Percentiles rank a stretch among this genome's conserved stretches.
Conservation (phyloP, 176 grass and related monocot genomes). For the Oryza nivara region DNA sequence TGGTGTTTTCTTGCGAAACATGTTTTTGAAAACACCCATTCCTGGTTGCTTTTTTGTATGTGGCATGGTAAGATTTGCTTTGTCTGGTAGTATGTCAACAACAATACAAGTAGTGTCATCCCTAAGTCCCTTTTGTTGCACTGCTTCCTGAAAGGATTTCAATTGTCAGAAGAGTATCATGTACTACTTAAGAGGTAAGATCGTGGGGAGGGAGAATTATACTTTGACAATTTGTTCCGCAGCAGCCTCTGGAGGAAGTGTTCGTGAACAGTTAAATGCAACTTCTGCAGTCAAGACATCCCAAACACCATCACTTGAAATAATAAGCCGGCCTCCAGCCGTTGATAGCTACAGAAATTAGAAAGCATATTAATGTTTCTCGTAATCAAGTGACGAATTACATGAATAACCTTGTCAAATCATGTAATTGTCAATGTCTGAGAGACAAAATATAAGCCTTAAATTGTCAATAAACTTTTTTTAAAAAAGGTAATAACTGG, state of each 20-base stretch:
- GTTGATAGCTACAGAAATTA: slow-evolving; percentile 69
- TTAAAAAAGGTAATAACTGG: slow-evolving; percentile 19
- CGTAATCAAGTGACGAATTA: slow-evolving; percentile 23
- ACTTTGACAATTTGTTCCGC: slow-evolving; percentile 92
- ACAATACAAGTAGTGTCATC: slow-evolving; percentile 98
- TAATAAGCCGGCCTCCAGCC: slow-evolving; percentile 74
- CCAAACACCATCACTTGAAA: slow-evolving; percentile 98
- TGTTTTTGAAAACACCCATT: slow-evolving; percentile 91
- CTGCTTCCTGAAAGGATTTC: slow-evolving; percentile 70
- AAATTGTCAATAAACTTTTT: slow-evolving; percentile 8
- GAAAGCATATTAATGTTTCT: slow-evolving; percentile 33
- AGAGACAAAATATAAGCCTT: not conserved
- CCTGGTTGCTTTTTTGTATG: slow-evolving; percentile 75
- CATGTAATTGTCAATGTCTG: not conserved
- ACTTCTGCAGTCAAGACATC: slow-evolving; percentile 77
- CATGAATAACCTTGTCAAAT: slow-evolving; percentile 26
- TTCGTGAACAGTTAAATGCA: slow-evolving; percentile 70
- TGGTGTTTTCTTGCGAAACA: slow-evolving; percentile 70
- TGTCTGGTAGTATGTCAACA: slow-evolving; percentile 80
- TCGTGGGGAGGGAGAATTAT: slow-evolving; percentile 9
- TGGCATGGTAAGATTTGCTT: slow-evolving; percentile 45
- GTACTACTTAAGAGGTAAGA: slow-evolving; percentile 1
- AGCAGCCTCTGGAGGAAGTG: slow-evolving; percentile 62
- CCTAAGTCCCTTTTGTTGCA: slow-evolving; percentile 83
- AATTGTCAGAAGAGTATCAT: slow-evolving; percentile 20